Conservation (phyloP, 495 filamentous ascomycete species). For the Penicillium simplicissimum region DNA sequence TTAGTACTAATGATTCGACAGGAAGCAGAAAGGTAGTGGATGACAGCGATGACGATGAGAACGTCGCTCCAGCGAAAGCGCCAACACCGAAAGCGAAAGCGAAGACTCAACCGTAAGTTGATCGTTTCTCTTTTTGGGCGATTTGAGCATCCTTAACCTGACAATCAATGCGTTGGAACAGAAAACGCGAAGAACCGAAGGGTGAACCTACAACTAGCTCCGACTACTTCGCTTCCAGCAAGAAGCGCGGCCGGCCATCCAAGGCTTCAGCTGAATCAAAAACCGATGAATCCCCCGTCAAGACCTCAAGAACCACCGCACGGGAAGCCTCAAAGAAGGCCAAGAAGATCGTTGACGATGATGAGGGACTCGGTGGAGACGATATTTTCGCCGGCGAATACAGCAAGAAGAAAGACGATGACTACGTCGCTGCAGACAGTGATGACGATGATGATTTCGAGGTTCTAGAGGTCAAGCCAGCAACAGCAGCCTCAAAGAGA, state of each 20-base stretch:
- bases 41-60: slow-evolving; percentile 74
- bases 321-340: slow-evolving; percentile 36
- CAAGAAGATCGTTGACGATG: slow-evolving; percentile 45
- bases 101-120: slow-evolving; percentile 41
- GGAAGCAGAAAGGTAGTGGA: slow-evolving; percentile 71
- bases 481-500: slow-evolving; percentile 27
- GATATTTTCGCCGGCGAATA: slow-evolving; percentile 72
- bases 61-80: slow-evolving; percentile 33
- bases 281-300: slow-evolving; percentile 19
- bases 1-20: slow-evolving; percentile 30
- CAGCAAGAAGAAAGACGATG: slow-evolving; percentile 66
- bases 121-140: not conserved
- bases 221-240: slow-evolving; percentile 62
- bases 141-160: not conserved
- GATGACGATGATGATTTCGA: slow-evolving; percentile 50
- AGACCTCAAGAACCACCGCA: slow-evolving; percentile 28
- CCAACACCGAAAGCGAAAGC: slow-evolving; percentile 48
- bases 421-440: slow-evolving; percentile 65
- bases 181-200: slow-evolving; percentile 46
- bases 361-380: slow-evolving; percentile 67
- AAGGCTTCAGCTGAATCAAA: slow-evolving; percentile 27
- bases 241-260: slow-evolving; percentile 46
- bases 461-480: slow-evolving; percentile 39
- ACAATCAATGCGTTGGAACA: slow-evolving; percentile 19
- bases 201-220: slow-evolving; percentile 57